Conservation (phyloP, 2,329 filamentous ascomycete genomes). For the Talaromyces sp. region DNA sequence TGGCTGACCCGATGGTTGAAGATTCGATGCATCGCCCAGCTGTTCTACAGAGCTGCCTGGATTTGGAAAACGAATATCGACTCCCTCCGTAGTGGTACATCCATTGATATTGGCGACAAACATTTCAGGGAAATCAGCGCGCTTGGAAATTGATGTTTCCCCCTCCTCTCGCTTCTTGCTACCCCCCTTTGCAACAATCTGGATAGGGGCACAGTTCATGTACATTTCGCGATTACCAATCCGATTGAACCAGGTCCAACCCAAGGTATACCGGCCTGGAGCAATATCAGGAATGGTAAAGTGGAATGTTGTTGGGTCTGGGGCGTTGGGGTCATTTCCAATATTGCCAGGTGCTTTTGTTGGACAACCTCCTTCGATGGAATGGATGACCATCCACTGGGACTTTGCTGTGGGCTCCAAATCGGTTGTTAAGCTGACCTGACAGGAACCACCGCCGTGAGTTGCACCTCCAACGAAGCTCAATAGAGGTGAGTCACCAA, state of each 20-base stretch:
- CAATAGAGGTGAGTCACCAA: constrained; percentile 59
- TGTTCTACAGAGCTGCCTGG: constrained; percentile 56
- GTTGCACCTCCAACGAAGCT: constrained; percentile 66
- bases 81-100: constrained; percentile 52
- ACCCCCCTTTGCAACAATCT: constrained; percentile 42
- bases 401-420: constrained; percentile 59
- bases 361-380: constrained; percentile 80
- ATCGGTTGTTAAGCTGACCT: constrained; percentile 80
- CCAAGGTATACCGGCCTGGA: constrained; percentile 71
- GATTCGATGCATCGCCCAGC: constrained; percentile 38
- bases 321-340: constrained; percentile 37
- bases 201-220: constrained; percentile 86
- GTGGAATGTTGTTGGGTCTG: constrained; percentile 54
- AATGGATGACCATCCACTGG: constrained; percentile 84
- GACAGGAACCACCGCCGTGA: constrained; percentile 90
- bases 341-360: constrained; percentile 57
- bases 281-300: constrained; percentile 69
- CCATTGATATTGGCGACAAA: constrained; percentile 66
- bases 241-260: constrained; percentile 94
- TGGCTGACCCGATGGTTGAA: constrained; percentile 27
- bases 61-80: constrained; percentile 63
- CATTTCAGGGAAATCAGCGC: constrained; percentile 65
- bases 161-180: constrained; percentile 35
- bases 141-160: constrained; percentile 46
- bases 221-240: constrained; percentile 94